phyloP scores from a whole-genome alignment of 164 flowering plant genomes.

The Dillenia suffruticosa region DNA sequence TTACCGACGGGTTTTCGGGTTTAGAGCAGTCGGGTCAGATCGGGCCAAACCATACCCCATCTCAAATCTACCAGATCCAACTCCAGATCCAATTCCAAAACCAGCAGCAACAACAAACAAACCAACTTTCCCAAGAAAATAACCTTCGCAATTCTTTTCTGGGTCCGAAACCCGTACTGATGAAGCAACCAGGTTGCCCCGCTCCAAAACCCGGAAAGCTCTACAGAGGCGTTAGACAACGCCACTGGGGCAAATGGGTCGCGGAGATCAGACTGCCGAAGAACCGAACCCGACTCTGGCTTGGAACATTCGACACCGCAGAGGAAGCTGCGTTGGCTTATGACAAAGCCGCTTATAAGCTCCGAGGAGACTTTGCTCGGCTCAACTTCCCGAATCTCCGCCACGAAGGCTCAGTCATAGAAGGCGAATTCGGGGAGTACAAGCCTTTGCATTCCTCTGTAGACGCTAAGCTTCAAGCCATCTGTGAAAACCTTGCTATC shows the following conservation, averaged over 20 bases:
- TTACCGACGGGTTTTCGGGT: constrained; percentile 33
- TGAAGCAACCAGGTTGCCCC: constrained; percentile 62
- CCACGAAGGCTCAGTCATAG: constrained; percentile 36
- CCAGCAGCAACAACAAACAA: constrained; percentile 17
- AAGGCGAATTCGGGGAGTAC: constrained; percentile 41
- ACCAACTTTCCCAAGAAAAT: constrained; percentile 14
- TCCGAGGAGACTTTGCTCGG: constrained; percentile 82
- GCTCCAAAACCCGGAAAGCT: constrained; percentile 70
- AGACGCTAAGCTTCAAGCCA: constrained; percentile 85
- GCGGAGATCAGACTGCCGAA: constrained; percentile 87
- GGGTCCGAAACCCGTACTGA: constrained; percentile 47
- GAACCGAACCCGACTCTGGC: constrained; percentile 92
- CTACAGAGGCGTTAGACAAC: constrained; percentile 85
- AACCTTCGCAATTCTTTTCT: constrained; percentile 23
- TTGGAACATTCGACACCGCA: constrained; percentile 90
- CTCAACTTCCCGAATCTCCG: constrained; percentile 81
- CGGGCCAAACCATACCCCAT: constrained; percentile 49
- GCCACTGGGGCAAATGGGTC: constrained; percentile 98
- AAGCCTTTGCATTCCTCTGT: constrained; percentile 74
- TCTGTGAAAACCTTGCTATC: constrained; percentile 56
- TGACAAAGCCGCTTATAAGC: constrained; percentile 82
- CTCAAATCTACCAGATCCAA: constrained; percentile 66
- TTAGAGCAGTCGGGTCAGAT: constrained; percentile 26
- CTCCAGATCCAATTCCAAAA: constrained; percentile 39
- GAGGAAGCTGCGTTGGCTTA: constrained; percentile 94